These are phyloP conservation scores for Blastomyces gilchristii DNA, from an alignment of 2,329 filamentous ascomycete species.

Conservation along the genomic window DNA sequence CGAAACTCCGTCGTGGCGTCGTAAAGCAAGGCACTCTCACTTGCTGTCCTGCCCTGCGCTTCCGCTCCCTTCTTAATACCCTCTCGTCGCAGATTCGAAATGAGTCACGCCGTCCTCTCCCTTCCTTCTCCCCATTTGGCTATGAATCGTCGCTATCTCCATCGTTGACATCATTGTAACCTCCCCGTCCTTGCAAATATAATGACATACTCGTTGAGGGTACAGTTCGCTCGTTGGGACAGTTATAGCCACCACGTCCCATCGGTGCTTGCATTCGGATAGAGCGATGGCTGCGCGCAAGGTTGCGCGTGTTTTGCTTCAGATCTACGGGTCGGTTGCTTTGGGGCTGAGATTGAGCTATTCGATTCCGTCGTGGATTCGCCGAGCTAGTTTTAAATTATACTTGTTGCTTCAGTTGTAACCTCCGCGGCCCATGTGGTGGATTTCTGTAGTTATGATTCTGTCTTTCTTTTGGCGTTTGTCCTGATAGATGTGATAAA, in stretches of 20 bases:
- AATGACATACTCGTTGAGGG: conserved; percentile 8
- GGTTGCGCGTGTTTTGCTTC: background rate
- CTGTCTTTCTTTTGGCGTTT: background rate
- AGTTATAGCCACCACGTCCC: conserved; percentile 30
- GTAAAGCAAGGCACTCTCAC: background rate
- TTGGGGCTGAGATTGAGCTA: background rate
- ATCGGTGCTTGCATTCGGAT: conserved; percentile 18
- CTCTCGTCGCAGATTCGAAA: background rate
- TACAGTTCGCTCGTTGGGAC: conserved; percentile 14
- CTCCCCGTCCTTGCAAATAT: conserved; percentile 23
- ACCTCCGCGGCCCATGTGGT: conserved; percentile 8
- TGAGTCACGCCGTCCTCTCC: background rate
- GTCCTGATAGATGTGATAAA: background rate
- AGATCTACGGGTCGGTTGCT: background rate
- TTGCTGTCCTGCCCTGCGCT: background rate
- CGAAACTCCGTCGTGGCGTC: conserved; percentile 4
- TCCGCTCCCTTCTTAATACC: background rate
- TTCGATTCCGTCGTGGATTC: background rate
- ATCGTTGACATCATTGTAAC: conserved; percentile 24
- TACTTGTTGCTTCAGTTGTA: conserved; percentile 4
- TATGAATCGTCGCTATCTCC: conserved; percentile 15
- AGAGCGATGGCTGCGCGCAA: background rate
- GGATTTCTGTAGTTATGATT: background rate
- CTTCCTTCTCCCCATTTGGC: background rate
- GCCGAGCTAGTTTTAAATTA: background rate